Conservation (phyloP, 441 rosid species). For the Pelargonium cotyledonis region DNA sequence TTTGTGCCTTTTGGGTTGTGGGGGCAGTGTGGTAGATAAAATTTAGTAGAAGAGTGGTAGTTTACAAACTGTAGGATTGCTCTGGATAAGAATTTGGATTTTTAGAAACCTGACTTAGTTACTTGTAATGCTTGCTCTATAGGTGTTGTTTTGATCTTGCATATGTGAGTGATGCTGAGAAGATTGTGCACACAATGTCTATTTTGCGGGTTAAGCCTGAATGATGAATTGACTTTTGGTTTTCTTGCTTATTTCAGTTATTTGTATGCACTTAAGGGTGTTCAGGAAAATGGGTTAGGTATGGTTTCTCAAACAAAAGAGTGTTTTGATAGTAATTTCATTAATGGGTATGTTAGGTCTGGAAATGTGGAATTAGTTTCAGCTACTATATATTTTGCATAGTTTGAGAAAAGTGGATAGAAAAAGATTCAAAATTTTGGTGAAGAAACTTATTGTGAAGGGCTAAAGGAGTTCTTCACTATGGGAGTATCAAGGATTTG, state of each 20-base stretch:
- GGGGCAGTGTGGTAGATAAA: not conserved
- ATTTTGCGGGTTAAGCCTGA: conserved; percentile 65
- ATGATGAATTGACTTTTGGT: not conserved
- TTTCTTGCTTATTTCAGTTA: not conserved
- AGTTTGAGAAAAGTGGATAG: conserved; percentile 36
- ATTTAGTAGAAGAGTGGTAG: not conserved
- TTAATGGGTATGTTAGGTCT: conserved; percentile 56
- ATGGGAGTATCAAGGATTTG: conserved; percentile 47
- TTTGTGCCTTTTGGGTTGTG: not conserved
- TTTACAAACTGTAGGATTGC: not conserved
- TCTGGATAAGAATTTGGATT: not conserved
- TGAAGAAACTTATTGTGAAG: conserved; percentile 52
- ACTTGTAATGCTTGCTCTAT: too few species aligned
- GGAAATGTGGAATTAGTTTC: conserved; percentile 51
- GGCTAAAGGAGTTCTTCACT: conserved; percentile 58
- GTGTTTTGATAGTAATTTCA: not conserved
- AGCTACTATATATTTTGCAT: conserved; percentile 27
- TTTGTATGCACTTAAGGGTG: not conserved
- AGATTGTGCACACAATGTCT: conserved; percentile 63
- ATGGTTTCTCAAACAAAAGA: too few species aligned
- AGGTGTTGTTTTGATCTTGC: conserved; percentile 29
- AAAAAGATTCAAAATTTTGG: conserved; percentile 23
- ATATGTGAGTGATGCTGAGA: conserved; percentile 61
- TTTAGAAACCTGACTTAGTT: not conserved
- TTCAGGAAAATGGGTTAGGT: not conserved